These are phyloP conservation scores for Aspergillus floridensis DNA, from an alignment of 2,329 filamentous ascomycete genomes.

Conservation along the genomic window DNA sequence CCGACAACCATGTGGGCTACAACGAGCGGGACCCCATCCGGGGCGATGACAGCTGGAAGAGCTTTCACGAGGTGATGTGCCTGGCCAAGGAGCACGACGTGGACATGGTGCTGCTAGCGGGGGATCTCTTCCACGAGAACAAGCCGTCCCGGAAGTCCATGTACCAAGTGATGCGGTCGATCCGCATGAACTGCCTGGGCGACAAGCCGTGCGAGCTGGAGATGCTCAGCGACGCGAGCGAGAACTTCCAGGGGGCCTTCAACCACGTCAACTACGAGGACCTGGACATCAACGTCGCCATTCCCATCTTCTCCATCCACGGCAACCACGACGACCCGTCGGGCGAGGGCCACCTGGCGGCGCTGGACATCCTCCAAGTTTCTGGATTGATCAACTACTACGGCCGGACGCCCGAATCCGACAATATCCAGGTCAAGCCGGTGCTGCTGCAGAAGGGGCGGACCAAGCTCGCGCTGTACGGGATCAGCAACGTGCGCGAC, in stretches of 20 bases:
- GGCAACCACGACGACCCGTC: slow-evolving; percentile 98
- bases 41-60: slow-evolving; percentile 96
- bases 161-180: slow-evolving; percentile 94
- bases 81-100: slow-evolving; percentile 84
- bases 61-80: slow-evolving; percentile 92
- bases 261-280: slow-evolving; percentile 98
- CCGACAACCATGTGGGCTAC: slow-evolving; percentile 97
- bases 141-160: slow-evolving; percentile 93
- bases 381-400: slow-evolving; percentile 95
- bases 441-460: slow-evolving; percentile 88
- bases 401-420: slow-evolving; percentile 83
- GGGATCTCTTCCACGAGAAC: slow-evolving; percentile 97
- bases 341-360: slow-evolving; percentile 89
- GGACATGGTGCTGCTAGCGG: slow-evolving; percentile 93
- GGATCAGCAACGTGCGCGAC: slow-evolving; percentile 92
- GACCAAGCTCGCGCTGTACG: slow-evolving; percentile 90
- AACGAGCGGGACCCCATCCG: slow-evolving; percentile 89
- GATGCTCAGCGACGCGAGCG: slow-evolving; percentile 87
- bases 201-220: slow-evolving; percentile 95
- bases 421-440: slow-evolving; percentile 90
- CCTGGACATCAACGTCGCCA: slow-evolving; percentile 92
- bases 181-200: slow-evolving; percentile 89
- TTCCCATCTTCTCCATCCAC: slow-evolving; percentile 97
- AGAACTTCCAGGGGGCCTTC: slow-evolving; percentile 86
- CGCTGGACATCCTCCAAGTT: slow-evolving; percentile 85